Evolutionary conservation across 1,284 basidiomycete genomes (phyloP).

Genomic region (Vanrija sp.): DNA sequence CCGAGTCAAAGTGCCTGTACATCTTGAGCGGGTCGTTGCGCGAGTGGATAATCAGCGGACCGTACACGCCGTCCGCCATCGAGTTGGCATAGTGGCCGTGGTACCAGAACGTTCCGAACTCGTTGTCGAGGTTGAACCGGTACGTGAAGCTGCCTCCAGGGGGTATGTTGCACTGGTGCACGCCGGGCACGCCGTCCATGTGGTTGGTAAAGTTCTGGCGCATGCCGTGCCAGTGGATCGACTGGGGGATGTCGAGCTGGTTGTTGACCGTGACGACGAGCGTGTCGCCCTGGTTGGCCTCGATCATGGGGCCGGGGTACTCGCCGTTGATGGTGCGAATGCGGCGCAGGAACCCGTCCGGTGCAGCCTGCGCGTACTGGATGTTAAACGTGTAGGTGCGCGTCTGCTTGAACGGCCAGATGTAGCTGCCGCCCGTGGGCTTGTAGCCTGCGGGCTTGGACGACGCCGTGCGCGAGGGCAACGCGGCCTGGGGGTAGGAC

Average conservation of each 20-base stretch:
- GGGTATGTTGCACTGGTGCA: constrained; percentile 55
- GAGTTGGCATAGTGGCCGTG: constrained; percentile 34
- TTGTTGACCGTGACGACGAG: constrained; percentile 32
- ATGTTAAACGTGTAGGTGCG: constrained; percentile 6
- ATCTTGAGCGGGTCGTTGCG: constrained; percentile 18
- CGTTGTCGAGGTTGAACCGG: constrained; percentile 26
- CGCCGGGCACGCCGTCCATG: constrained; percentile 35
- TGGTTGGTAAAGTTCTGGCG: constrained; percentile 23
- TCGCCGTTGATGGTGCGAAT: constrained; percentile 16
- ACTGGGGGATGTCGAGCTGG: constrained; percentile 21
- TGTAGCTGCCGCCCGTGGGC: background rate
- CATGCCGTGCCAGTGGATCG: constrained; percentile 40
- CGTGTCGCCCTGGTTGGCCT: constrained; percentile 35
- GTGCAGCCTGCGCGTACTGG: constrained; percentile 3
- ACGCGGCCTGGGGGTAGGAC: constrained; percentile 10
- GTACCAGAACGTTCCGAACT: constrained; percentile 37
- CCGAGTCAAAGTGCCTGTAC: constrained; percentile 25
- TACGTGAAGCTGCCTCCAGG: constrained; percentile 54
- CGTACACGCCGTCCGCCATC: constrained; percentile 30
- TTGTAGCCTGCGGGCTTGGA: constrained; percentile 4
- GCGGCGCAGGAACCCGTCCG: constrained; percentile 12
- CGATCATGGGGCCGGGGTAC: constrained; percentile 30
- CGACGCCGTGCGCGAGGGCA: constrained; percentile 1
- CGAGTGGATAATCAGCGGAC: constrained; percentile 30
- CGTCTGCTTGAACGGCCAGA: background rate